Conservation (phyloP, 192 early-diverging fungal genomes). For the Thoreauomyces humboldtii region DNA sequence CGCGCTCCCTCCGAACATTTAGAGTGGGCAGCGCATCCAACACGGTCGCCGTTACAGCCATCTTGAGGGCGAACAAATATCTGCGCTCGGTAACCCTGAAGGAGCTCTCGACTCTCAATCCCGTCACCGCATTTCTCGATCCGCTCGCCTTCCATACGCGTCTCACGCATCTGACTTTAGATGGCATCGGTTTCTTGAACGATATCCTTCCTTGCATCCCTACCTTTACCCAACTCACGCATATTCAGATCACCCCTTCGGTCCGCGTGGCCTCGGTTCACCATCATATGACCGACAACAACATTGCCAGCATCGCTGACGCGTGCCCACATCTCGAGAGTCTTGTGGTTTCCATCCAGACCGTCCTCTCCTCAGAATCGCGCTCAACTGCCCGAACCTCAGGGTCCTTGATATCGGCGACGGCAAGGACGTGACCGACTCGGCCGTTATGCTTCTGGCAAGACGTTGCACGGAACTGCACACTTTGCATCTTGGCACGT, state of each 20-base stretch:
- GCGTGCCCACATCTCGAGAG: background rate
- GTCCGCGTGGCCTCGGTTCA: constrained; percentile 13
- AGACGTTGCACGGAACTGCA: background rate
- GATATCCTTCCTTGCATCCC: background rate
- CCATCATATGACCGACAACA: background rate
- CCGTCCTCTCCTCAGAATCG: background rate
- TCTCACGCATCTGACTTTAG: constrained; percentile 5
- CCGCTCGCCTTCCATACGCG: background rate
- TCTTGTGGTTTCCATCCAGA: constrained; percentile 11
- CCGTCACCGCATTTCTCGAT: background rate
- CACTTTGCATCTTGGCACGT: background rate
- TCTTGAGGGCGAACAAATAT: background rate
- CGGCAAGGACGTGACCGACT: constrained; percentile 11
- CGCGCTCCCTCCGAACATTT: background rate
- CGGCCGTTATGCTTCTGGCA: constrained; percentile 2
- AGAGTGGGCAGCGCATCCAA: background rate
- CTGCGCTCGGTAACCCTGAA: background rate
- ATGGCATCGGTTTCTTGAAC: constrained; percentile 16
- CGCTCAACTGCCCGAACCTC: constrained; percentile 2
- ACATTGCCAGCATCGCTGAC: background rate
- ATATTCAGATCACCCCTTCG: constrained; percentile 2
- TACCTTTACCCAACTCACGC: background rate
- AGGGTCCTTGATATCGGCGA: constrained; percentile 1
- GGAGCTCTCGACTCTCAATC: constrained; percentile 1
- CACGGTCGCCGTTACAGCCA: background rate